phyloP scores from a whole-genome alignment of 148 eudicot genomes.

The Cornus kousa region DNA sequence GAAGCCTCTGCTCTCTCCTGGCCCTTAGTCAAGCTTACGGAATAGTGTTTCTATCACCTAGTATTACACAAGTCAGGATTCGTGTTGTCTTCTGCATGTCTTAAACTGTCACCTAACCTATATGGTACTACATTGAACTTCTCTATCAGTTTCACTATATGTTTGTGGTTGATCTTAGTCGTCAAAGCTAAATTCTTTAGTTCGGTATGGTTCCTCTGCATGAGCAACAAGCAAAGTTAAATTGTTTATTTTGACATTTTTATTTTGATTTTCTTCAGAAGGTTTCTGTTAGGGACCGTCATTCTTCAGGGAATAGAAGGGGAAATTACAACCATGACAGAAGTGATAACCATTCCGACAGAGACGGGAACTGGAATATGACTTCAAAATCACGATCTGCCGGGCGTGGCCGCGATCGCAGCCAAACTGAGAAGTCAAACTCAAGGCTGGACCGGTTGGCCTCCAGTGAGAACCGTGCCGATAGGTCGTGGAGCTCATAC shows the following conservation, averaged over 20 bases:
- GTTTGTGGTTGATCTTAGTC: neutral
- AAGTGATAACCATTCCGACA: constrained; percentile 61
- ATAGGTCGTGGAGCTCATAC: constrained; percentile 55
- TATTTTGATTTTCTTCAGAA: constrained; percentile 38
- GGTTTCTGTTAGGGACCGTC: constrained; percentile 59
- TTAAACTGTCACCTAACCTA: too few species aligned
- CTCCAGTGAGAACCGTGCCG: constrained; percentile 47
- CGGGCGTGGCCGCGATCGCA: constrained; percentile 51
- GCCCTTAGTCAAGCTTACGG: neutral
- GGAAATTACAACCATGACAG: constrained; percentile 61
- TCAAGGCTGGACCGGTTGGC: constrained; percentile 46
- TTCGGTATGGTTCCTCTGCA: neutral
- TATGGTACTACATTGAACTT: neutral
- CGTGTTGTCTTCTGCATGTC: too few species aligned
- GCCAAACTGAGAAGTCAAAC: constrained; percentile 56
- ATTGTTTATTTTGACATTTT: neutral
- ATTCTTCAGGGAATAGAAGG: constrained; percentile 67
- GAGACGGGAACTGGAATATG: constrained; percentile 74
- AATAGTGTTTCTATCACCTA: too few species aligned
- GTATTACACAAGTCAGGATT: too few species aligned
- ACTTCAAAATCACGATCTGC: constrained; percentile 60
- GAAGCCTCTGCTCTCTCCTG: neutral
- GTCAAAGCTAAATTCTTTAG: neutral
- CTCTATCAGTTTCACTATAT: neutral
- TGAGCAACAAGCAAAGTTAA: neutral